Evolutionary conservation across 768 basidiomycete species (phyloP), one percentile per base, ranked within the genome.

Genomic region (Phylloporus sp.): DNA sequence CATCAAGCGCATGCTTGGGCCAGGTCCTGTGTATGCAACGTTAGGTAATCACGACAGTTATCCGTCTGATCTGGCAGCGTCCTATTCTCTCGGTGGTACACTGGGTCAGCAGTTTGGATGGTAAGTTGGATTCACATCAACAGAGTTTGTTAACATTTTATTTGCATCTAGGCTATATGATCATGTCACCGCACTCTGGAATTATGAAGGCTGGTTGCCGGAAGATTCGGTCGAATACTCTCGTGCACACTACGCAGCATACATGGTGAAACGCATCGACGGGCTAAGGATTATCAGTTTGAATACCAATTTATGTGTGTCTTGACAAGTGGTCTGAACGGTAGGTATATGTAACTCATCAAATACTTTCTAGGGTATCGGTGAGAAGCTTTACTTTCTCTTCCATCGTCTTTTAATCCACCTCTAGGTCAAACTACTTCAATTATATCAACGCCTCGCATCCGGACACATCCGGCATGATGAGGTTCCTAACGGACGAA

Each of bases 31-130:
- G 3, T 91, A 89, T 56, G 81, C 84, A 26, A 80, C 84, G 0
- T 70, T 90, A 9, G 88, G 88, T 9, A 91, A 91, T 63, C 88
- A 91, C 59, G 88, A 91, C 62, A 82, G 76, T 36, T 86, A 83
- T 64, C 82, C 51, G 5, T 38, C 61, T 75, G 84, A 67, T 3
- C 75, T 83, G 59, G 85, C 85, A 55, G 79, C 85, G 1, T 78
- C 82, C 26, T 75, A 80, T 58, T 72, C 80, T 6, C 67, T 88
- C 2, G 80, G 77, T 26, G 81, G 77, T 5, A 55, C 61, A 4
- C 70, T 87, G 12, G 80, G 77, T 1, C 58, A 76, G 5, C 83
- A 88, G 64, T 88, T 82, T 63, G 80, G 79, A 68, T 88, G 85
- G 84, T 84, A 59, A 20, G 72, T 55, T 27, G 3, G 18, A 34